Conservation (phyloP, 2,329 filamentous ascomycete genomes). For the Trichothecium sympodiale region DNA sequence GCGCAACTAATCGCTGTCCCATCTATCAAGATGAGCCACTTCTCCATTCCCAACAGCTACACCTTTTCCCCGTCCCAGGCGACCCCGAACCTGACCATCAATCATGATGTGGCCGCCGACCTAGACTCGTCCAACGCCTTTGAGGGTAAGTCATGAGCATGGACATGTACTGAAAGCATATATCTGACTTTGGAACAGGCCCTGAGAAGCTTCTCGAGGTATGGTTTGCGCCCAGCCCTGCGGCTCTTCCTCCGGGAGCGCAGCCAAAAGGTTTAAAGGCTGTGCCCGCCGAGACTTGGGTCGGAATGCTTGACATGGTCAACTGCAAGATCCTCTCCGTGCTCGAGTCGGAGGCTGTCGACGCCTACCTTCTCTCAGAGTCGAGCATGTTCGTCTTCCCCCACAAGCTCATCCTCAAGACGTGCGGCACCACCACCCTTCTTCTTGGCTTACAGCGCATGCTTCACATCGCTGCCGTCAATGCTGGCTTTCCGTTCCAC, state of each 20-base stretch:
- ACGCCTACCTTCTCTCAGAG: slow-evolving; percentile 93
- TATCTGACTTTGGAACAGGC: slow-evolving; percentile 31
- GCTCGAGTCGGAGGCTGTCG: slow-evolving; percentile 83
- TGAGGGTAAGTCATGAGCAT: slow-evolving; percentile 49
- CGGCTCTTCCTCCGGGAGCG: slow-evolving; percentile 58
- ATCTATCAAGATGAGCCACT: slow-evolving; percentile 57
- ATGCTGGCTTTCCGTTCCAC: slow-evolving; percentile 81
- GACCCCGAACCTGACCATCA: slow-evolving; percentile 89
- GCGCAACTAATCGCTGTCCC: not conserved
- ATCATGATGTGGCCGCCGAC: slow-evolving; percentile 85
- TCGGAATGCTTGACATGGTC: slow-evolving; percentile 93
- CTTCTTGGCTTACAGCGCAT: slow-evolving; percentile 82
- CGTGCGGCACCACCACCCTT: slow-evolving; percentile 91
- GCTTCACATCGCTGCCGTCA: slow-evolving; percentile 77
- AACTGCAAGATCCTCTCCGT: slow-evolving; percentile 97
- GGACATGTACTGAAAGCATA: not conserved
- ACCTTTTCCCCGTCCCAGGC: slow-evolving; percentile 73
- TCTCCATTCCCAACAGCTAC: slow-evolving; percentile 69
- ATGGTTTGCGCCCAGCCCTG: slow-evolving; percentile 82
- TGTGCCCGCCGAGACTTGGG: slow-evolving; percentile 78
- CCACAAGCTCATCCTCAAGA: slow-evolving; percentile 99
- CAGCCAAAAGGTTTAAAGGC: slow-evolving; percentile 73
- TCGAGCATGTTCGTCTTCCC: slow-evolving; percentile 99
- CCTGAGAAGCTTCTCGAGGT: slow-evolving; percentile 98
- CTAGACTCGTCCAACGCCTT: slow-evolving; percentile 94